Conservation (phyloP, 2,329 filamentous ascomycete genomes). For the Fonsecaea erecta region DNA sequence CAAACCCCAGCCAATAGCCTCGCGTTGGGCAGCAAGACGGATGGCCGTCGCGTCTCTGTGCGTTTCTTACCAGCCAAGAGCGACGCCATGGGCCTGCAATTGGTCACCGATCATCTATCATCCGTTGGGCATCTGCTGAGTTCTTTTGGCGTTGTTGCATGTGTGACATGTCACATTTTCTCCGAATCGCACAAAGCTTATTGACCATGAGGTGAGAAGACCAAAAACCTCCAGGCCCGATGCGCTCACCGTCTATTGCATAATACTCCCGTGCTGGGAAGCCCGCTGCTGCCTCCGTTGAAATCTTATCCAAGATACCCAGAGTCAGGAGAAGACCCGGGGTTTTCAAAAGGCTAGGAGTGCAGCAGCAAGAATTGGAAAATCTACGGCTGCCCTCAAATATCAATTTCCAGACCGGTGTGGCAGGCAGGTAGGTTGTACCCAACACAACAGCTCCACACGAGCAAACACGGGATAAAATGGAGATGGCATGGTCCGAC, state of each 20-base stretch:
- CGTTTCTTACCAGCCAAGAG: conserved; percentile 4
- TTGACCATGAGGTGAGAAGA: conserved; percentile 4
- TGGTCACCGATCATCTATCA: conserved; percentile 5
- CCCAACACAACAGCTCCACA: neutral
- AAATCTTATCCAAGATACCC: neutral
- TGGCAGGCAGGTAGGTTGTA: neutral
- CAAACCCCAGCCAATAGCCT: conserved; percentile 9
- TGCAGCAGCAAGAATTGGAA: neutral
- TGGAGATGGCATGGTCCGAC: neutral
- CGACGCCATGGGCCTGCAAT: conserved; percentile 15
- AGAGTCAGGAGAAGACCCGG: neutral
- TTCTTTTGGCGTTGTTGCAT: conserved; percentile 14
- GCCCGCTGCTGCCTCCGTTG: neutral
- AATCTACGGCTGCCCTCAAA: neutral
- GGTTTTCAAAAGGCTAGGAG: neutral
- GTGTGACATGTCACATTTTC: conserved; percentile 23
- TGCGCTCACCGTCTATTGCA: conserved; percentile 20
- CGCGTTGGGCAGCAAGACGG: conserved; percentile 18
- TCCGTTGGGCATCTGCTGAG: conserved; percentile 10
- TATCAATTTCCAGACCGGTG: neutral
- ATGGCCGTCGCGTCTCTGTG: conserved; percentile 5
- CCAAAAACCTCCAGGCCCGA: neutral
- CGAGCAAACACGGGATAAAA: neutral
- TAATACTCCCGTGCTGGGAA: neutral
- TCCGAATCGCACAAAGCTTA: conserved; percentile 14